These are phyloP conservation scores for Dysphania ambrosioides DNA, from an alignment of 148 eudicot genomes.

Conservation along the genomic window DNA sequence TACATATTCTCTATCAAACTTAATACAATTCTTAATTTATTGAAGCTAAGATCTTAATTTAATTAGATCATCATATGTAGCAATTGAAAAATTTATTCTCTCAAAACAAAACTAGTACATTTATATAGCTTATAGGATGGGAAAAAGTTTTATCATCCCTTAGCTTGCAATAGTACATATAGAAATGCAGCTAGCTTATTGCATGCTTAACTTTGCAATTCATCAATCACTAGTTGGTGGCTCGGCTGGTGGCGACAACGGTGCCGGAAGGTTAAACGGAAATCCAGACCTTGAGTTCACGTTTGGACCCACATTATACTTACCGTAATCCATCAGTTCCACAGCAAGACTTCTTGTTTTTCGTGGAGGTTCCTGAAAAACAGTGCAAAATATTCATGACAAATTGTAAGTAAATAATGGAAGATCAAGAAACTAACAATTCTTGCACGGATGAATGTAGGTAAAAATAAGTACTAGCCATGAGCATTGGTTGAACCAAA, in stretches of 20 bases:
- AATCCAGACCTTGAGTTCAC: constrained; percentile 22
- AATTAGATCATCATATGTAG: background rate
- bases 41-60: background rate
- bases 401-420: too few relatives aligned
- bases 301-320: constrained; percentile 18
- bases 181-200: background rate
- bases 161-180: too few relatives aligned
- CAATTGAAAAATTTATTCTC: background rate
- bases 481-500: background rate
- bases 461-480: too few relatives aligned
- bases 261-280: constrained; percentile 15
- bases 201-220: background rate
- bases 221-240: constrained; percentile 4
- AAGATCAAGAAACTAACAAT: too few relatives aligned
- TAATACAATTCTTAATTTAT: background rate
- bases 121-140: too few relatives aligned
- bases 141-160: background rate
- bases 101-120: background rate
- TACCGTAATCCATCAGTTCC: constrained; percentile 27
- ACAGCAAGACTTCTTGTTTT: background rate
- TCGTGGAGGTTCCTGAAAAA: constrained; percentile 15
- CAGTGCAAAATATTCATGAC: background rate
- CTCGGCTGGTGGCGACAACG: background rate
- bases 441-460: too few relatives aligned
- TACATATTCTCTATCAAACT: too few relatives aligned